A percentile compares a stretch with the other conserved stretches of the same genome.
These are phyloP conservation scores for Acacia confusa DNA, from an alignment of 306 rosid genomes.

Conservation along the genomic window DNA sequence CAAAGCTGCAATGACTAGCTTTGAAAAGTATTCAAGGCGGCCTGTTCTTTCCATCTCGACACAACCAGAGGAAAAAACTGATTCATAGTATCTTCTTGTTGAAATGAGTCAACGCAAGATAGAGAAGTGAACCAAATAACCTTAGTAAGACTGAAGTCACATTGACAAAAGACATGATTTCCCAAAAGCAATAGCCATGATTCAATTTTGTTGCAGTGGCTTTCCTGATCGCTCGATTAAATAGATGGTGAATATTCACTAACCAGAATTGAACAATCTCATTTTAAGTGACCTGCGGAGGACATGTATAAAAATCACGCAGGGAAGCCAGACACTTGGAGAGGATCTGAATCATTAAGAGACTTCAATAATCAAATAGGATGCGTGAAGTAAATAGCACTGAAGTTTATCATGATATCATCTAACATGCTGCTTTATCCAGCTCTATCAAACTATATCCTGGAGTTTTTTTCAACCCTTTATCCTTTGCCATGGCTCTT, in stretches of 20 bases:
- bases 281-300: neutral
- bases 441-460: constrained; percentile 48
- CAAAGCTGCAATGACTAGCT: neutral
- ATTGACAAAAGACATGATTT: neutral
- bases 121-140: neutral
- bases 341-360: neutral
- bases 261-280: neutral
- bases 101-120: neutral
- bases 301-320: neutral
- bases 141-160: neutral
- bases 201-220: neutral
- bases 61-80: neutral
- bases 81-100: neutral
- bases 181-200: neutral
- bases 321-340: neutral
- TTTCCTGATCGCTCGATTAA: neutral
- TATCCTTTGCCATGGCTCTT: constrained; percentile 38
- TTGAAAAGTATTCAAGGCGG: neutral
- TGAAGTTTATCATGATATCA: constrained; percentile 10
- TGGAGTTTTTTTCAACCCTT: constrained; percentile 31
- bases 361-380: neutral
- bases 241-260: neutral
- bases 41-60: neutral
- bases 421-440: constrained; percentile 2
- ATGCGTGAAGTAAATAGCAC: constrained; percentile 11